These are phyloP conservation scores for Kurtzmaniella cleridarum DNA, from an alignment of 805 yeast genomes.

Conservation along the genomic window DNA sequence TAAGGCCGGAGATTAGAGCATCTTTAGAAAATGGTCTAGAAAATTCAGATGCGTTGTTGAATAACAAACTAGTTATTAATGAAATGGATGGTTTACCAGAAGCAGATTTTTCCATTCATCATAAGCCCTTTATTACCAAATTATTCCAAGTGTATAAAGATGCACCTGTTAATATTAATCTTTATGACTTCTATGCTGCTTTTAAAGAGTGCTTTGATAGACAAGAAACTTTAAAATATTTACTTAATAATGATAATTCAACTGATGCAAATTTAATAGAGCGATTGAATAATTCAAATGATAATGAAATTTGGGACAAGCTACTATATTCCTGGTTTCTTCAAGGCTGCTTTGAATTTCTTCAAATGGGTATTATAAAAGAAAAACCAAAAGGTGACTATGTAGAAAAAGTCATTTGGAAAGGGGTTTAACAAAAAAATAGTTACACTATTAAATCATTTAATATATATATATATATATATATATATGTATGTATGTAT, in stretches of 20 bases:
- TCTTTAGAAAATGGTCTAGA: slow-evolving; percentile 27
- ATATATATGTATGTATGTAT: too few species aligned
- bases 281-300: slow-evolving; percentile 7
- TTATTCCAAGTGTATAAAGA: slow-evolving; percentile 72
- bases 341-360: slow-evolving; percentile 67
- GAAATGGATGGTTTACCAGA: background rate
- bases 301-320: slow-evolving; percentile 52
- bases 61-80: slow-evolving; percentile 10
- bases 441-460: background rate
- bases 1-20: slow-evolving; percentile 32
- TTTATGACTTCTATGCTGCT: slow-evolving; percentile 61
- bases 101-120: background rate
- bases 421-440: slow-evolving; percentile 42
- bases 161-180: slow-evolving; percentile 63
- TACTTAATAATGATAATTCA: slow-evolving; percentile 4
- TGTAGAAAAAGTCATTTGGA: slow-evolving; percentile 70
- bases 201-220: slow-evolving; percentile 46
- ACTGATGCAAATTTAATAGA: background rate
- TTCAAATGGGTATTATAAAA: slow-evolving; percentile 62
- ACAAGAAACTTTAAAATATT: slow-evolving; percentile 12
- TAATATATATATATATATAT: background rate
- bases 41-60: slow-evolving; percentile 20
- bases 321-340: slow-evolving; percentile 66
- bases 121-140: slow-evolving; percentile 46
- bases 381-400: slow-evolving; percentile 59